A percentile compares a stretch with the other conserved stretches of the same genome.
These are phyloP conservation scores for Fusarium stilboides DNA, from an alignment of 2,329 filamentous ascomycete genomes.

Conservation along the genomic window DNA sequence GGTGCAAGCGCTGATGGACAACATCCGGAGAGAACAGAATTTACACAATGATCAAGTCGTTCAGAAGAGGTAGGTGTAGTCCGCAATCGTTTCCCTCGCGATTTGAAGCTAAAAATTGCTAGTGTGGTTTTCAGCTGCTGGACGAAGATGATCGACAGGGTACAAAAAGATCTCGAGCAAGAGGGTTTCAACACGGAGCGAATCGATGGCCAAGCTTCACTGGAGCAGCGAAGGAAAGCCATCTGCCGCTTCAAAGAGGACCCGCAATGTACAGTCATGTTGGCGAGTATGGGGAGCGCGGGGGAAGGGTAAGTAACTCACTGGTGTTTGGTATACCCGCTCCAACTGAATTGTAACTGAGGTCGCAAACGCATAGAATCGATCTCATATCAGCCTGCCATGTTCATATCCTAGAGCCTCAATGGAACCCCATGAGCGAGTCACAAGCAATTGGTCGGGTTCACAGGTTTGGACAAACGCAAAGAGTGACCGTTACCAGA, in stretches of 20 bases:
- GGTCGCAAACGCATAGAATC: too few species aligned
- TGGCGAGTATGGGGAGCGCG: slow-evolving; percentile 12
- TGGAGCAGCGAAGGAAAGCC: background rate
- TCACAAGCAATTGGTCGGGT: slow-evolving; percentile 54
- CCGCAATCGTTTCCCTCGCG: too few species aligned
- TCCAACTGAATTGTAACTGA: too few species aligned
- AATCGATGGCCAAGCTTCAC: slow-evolving; percentile 2
- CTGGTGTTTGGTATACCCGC: too few species aligned
- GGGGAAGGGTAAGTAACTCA: slow-evolving; percentile 1
- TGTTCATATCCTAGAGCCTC: slow-evolving; percentile 53
- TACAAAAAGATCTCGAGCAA: background rate
- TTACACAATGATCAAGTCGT: too few species aligned
- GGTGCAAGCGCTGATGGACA: background rate
- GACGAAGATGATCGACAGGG: slow-evolving; percentile 1
- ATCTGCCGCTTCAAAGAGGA: background rate
- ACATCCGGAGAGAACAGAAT: background rate
- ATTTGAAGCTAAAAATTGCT: background rate
- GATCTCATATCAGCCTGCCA: slow-evolving; percentile 51
- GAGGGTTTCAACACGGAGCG: background rate
- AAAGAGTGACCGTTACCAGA: slow-evolving; percentile 41
- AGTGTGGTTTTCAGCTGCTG: slow-evolving; percentile 5
- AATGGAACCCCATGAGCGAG: slow-evolving; percentile 56
- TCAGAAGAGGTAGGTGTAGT: too few species aligned
- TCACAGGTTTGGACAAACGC: slow-evolving; percentile 51
- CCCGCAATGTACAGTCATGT: background rate